Evolutionary conservation across 2,329 filamentous ascomycete genomes (phyloP), one percentile per base, ranked within the genome.

Genomic region (Endocalyx cinctus): DNA sequence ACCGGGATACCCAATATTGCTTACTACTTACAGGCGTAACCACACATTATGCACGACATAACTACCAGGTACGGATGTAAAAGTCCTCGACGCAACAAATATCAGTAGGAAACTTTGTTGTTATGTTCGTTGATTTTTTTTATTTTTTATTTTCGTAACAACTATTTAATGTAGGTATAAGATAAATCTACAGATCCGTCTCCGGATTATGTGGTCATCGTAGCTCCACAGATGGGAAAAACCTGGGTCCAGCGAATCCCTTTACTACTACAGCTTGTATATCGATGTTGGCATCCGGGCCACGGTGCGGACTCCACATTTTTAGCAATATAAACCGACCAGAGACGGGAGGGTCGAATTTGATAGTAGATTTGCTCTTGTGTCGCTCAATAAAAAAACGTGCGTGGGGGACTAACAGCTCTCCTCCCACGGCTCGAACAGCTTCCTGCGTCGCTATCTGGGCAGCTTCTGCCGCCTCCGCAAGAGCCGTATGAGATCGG

Each of bases 261-360:
- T 84, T 82, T 2, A 82, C 84, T 37, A 88, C 74, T 16, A 96
- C 81, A 28, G 82, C 87, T 58, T 95, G 84, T 25, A 97, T 87
- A 54, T 95, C 88, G 43, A 96, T 94, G 50, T 94, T 94, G 38
- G 67, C 67, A 5, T 56, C 49, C 4, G 75, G 70, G 29, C 81
- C 77, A 17, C 78, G 74, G 38, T 77, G 76, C 2, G 84, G 84
- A 49, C 82, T 88, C 85, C 87, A 96, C 57, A 96, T 77, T 67
- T 96, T 96, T 43, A 97, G 68, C 26, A 96, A 62, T 33, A 97
- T 83, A 56, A 84, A 94, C 36, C 86, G 77, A 5, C 85, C 86
- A 10, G 85, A 87, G 39, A 92, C 75, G 0, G 84, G 82, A 36
- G 87, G 84, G 48, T 89, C 78, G 48, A 97, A 96, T 38, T 78